Conservation (phyloP, 768 basidiomycete species). For the Amanita thiersii region DNA sequence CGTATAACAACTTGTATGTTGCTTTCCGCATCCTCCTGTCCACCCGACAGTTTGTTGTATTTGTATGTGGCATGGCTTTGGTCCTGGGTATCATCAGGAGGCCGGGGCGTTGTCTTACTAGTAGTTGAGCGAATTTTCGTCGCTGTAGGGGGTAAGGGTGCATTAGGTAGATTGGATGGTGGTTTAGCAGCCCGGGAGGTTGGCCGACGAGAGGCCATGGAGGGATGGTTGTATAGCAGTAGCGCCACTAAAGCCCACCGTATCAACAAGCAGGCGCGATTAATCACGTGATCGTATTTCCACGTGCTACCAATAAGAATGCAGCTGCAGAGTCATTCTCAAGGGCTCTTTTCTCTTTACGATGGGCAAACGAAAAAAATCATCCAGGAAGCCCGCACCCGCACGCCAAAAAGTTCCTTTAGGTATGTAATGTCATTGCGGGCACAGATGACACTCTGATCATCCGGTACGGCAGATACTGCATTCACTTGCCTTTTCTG, state of each 20-base stretch:
- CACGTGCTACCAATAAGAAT: slow-evolving; percentile 2
- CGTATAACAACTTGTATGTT: slow-evolving; percentile 94
- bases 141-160: slow-evolving; percentile 25
- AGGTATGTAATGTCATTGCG: slow-evolving; percentile 36
- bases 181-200: slow-evolving; percentile 38
- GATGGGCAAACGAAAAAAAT: slow-evolving; percentile 92
- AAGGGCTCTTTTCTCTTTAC: slow-evolving; percentile 5
- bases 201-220: slow-evolving; percentile 62
- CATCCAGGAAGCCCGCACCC: slow-evolving; percentile 70
- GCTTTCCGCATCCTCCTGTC: slow-evolving; percentile 48
- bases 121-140: slow-evolving; percentile 42
- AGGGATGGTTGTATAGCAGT: slow-evolving; percentile 3
- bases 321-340: background rate
- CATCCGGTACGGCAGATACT: slow-evolving; percentile 42
- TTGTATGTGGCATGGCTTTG: slow-evolving; percentile 11
- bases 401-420: slow-evolving; percentile 63
- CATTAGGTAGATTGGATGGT: slow-evolving; percentile 18
- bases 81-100: slow-evolving; percentile 13
- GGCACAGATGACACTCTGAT: background rate
- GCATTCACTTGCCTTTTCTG: slow-evolving; percentile 85
- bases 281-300: slow-evolving; percentile 23
- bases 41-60: slow-evolving; percentile 16
- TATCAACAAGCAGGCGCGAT: slow-evolving; percentile 18
- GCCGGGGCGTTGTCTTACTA: slow-evolving; percentile 29
- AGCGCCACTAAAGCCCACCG: slow-evolving; percentile 4